Base-by-base conservation (phyloP, 2,329 filamentous ascomycete genomes). In the Pleurostoma richardsiae region DNA sequence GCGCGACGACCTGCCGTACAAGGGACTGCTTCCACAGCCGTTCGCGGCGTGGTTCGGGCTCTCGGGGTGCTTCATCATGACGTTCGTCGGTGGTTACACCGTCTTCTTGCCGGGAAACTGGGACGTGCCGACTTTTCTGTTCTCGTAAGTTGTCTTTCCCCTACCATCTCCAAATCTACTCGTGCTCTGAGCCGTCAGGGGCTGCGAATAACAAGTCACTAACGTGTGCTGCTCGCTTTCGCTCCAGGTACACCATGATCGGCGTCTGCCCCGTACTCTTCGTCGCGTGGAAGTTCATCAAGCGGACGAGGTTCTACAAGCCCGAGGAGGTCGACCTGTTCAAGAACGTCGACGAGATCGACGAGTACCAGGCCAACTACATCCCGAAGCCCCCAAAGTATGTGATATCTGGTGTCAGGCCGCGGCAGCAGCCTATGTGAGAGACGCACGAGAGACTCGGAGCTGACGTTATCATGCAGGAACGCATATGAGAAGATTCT, bases 201-300 rank as follows among this genome's bases (percentile, higher is more conserved):
- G n/a, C 26, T 19, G n/a, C 33, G 8, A n/a, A 36, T 30, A 30
- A 45, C 26, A 10, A 29, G 38, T n/a, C 4, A 28, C 19, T 26
- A 29, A 4, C 7, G 4, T 5, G 7, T 28, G 1, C 8, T 19
- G 30, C 1, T 3, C 19, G 1, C 8, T 26, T 11, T 26, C 29
- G 27, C 4, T 19, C 5, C 47, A 61, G 57, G 10, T 64, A 62
- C 43, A 59, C 59, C 6, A 64, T 64, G 61, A 57, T 64, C 28
- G 52, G 45, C 28, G 44, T 62, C 30, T 54, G 43, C 26, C 61
- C 61, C 3, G 6, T 71, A 4, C 67, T 90, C 7, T 90, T 79
- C 57, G 29, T 85, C 3, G 75, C 72, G 4, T 89, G 83, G 80
- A 90, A 90, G 65, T 6, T 86, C 2, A 47, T 79, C 53, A 80